Conservation (phyloP, 495 filamentous ascomycete species). For the Penicillium herquei region DNA sequence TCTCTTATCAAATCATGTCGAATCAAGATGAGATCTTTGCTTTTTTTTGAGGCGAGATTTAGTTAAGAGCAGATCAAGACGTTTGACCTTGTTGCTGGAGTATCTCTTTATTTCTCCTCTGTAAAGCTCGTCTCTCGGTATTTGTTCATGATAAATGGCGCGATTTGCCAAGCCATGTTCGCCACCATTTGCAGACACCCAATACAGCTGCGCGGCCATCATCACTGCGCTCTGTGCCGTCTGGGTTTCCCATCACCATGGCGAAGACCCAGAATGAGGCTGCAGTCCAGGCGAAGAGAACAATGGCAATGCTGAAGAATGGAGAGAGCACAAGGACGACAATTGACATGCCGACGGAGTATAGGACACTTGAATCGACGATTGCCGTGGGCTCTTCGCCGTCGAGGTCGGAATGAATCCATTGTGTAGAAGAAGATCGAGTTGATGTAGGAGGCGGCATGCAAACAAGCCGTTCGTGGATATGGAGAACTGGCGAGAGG, state of each 20-base stretch:
- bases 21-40: background rate
- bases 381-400: constrained; percentile 15
- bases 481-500: constrained; percentile 41
- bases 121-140: background rate
- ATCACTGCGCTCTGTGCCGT: constrained; percentile 60
- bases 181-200: constrained; percentile 61
- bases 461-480: constrained; percentile 42
- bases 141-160: constrained; percentile 22
- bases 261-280: constrained; percentile 65
- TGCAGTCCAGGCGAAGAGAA: constrained; percentile 57
- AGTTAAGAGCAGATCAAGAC: background rate
- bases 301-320: constrained; percentile 51
- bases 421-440: constrained; percentile 35
- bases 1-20: background rate
- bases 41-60: background rate
- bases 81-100: background rate
- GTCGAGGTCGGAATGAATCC: constrained; percentile 30
- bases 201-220: constrained; percentile 62
- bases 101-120: background rate
- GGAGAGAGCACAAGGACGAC: constrained; percentile 54
- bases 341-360: constrained; percentile 41
- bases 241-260: constrained; percentile 60
- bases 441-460: constrained; percentile 25
- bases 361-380: constrained; percentile 23
- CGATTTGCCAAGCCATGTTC: constrained; percentile 51